Evolutionary conservation across 495 filamentous ascomycete species (phyloP), one percentile per base, ranked within the genome.

Genomic region (Xylaria cubensis): DNA sequence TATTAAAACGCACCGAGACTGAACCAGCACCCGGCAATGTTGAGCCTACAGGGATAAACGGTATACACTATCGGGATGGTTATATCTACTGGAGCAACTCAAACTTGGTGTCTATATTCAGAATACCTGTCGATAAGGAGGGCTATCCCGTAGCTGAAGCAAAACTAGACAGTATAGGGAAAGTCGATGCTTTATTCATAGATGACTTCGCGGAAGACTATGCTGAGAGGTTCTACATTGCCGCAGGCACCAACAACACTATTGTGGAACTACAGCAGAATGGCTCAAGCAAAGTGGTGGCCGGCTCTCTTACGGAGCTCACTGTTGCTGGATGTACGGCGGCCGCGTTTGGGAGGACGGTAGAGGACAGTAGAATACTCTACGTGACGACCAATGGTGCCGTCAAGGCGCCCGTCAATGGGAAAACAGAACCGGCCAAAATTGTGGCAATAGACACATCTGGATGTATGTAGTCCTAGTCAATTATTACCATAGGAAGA

Each of bases 1-100:
- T 80, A 0, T 64, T 81, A 4, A 50, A 61, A 1, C 72, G 68
- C 17, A 55, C 75, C 1, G 67, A 75, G 26, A 74, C 73, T 6
- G 51, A 55, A 62, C 53, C 72, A 2, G 71, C 62, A 5, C 59
- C 74, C 56, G 32, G 34, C n/a, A 32, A 24, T 32, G 19, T 67
- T 13, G 50, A 74, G 5, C 76, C 82, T 6, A 72, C 85, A 2
- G 85, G 83, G 3, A 80, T 86, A 32, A 86, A 87, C 58, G 84
- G 85, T 4, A 19, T 87, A 0, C 79, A 80, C 44, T 68, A 82
- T 1, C 61, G 66, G 4, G 73, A 70, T 0, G 70, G 73, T 0
- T 73, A 79, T 48, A 64, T 83, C 4, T 85, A 83, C 72, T 87
- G 84, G 73, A 83, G 82, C 41, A 85, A 85, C 68, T 83, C 82